Conservation (phyloP, 164 flowering plant genomes). For the Vitis rupestris region DNA sequence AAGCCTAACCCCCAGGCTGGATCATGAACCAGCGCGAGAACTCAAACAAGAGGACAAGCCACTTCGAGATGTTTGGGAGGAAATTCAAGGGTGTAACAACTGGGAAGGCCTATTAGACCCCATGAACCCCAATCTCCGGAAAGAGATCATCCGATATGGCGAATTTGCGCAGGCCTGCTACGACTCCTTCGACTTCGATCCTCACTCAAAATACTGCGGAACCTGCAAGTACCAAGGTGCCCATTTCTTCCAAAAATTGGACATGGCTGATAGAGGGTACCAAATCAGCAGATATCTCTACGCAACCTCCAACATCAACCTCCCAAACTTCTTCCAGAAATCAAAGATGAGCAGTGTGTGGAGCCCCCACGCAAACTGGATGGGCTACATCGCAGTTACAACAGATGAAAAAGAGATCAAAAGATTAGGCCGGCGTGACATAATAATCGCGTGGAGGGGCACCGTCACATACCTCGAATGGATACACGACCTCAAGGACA, state of each 20-base stretch:
- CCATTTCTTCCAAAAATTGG: constrained; percentile 54
- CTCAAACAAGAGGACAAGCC: constrained; percentile 24
- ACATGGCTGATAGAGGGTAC: constrained; percentile 46
- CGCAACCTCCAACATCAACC: constrained; percentile 74
- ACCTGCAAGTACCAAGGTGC: constrained; percentile 52
- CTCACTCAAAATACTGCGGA: constrained; percentile 72
- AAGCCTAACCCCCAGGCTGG: constrained; percentile 5
- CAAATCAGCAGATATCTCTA: constrained; percentile 55
- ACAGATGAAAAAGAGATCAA: constrained; percentile 44
- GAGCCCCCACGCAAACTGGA: constrained; percentile 87
- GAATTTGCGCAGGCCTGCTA: constrained; percentile 77
- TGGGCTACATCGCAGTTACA: constrained; percentile 79
- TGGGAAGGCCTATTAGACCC: constrained; percentile 75
- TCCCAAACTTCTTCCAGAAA: constrained; percentile 73
- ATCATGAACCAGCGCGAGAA: constrained; percentile 3
- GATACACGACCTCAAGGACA: constrained; percentile 71
- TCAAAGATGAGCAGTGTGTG: constrained; percentile 48
- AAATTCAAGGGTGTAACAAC: constrained; percentile 54
- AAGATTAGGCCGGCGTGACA: constrained; percentile 70
- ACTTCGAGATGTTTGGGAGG: constrained; percentile 47
- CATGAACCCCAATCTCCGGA: constrained; percentile 50
- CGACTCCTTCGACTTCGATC: constrained; percentile 81
- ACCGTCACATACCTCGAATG: constrained; percentile 83
- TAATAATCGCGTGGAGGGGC: constrained; percentile 75
- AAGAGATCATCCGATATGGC: constrained; percentile 69